Evolutionary conservation across 306 rosid species (phyloP).

Genomic region (Datisca glomerata): DNA sequence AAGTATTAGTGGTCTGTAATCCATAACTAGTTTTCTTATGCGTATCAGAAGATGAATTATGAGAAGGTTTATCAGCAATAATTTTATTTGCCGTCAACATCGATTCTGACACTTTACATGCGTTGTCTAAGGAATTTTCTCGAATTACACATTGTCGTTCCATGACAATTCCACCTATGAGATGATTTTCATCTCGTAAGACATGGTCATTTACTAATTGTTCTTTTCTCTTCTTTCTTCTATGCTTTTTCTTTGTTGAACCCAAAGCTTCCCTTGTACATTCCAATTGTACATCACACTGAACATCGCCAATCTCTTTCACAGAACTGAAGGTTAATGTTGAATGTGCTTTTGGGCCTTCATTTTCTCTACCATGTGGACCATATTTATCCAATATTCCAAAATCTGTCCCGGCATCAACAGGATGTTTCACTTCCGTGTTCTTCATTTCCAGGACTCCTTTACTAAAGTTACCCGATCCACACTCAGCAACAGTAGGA

Average conservation of each 20-base stretch:
- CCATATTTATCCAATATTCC: background rate
- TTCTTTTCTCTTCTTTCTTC: conserved; percentile 1
- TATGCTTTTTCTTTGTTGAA: conserved; percentile 4
- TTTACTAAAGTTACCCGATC: conserved; percentile 6
- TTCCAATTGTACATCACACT: background rate
- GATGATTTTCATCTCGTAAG: conserved; percentile 4
- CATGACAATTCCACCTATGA: conserved; percentile 15
- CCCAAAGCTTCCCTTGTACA: conserved; percentile 1
- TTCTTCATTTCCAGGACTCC: conserved; percentile 6
- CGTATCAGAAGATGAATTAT: conserved; percentile 11
- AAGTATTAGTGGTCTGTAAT: conserved; percentile 11
- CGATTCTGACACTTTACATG: conserved; percentile 9
- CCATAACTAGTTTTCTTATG: conserved; percentile 14
- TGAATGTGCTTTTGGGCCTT: background rate
- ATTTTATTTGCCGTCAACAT: conserved; percentile 7
- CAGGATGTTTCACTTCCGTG: conserved; percentile 3
- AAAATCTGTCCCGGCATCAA: conserved; percentile 1
- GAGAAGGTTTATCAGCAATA: conserved; percentile 9
- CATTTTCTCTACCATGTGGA: background rate
- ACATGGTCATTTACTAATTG: conserved; percentile 1
- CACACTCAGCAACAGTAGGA: background rate
- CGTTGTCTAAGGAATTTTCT: conserved; percentile 15
- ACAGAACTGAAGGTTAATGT: background rate
- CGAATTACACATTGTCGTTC: conserved; percentile 13
- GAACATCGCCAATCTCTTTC: conserved; percentile 2